phyloP scores from a whole-genome alignment of 768 basidiomycete species.

The Mycena maculata region DNA sequence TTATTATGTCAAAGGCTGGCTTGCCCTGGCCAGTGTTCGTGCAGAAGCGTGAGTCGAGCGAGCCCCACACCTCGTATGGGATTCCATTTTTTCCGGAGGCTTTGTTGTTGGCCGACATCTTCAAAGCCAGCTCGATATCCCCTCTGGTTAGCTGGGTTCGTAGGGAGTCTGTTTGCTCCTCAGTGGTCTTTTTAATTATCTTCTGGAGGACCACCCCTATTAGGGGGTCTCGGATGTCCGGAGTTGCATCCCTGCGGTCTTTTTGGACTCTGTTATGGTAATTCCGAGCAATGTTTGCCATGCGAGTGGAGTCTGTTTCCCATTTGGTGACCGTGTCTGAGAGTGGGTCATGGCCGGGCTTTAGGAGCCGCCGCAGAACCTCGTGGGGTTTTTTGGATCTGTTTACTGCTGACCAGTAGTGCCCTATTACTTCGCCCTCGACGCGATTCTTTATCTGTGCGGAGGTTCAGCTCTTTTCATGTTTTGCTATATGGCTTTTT shows the following conservation, averaged over 20 bases:
- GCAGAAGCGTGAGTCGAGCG: neutral
- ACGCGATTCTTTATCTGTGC: slow-evolving; percentile 3
- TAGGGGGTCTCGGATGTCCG: neutral
- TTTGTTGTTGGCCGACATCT: slow-evolving; percentile 3
- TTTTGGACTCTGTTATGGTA: slow-evolving; percentile 10
- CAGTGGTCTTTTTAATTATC: neutral
- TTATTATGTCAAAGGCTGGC: slow-evolving; percentile 16
- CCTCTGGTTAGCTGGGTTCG: neutral
- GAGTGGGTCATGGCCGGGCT: slow-evolving; percentile 1
- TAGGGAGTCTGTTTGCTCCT: neutral
- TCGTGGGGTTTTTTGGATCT: slow-evolving; percentile 9
- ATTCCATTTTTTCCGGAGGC: slow-evolving; percentile 29
- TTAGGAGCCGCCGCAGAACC: neutral
- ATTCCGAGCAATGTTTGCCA: slow-evolving; percentile 11
- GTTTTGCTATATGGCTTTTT: neutral
- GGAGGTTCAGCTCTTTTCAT: neutral
- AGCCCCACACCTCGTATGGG: slow-evolving; percentile 35
- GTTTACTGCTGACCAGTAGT: slow-evolving; percentile 4
- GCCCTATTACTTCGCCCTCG: slow-evolving; percentile 12
- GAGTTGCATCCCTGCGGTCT: neutral
- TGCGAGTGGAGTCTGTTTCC: neutral
- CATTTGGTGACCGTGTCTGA: neutral
- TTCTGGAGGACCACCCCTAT: neutral
- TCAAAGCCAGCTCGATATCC: slow-evolving; percentile 11
- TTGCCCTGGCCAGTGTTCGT: neutral